Base-by-base conservation (phyloP, 2,329 filamentous ascomycete genomes). In the Thermothelomyces thermophilus region DNA sequence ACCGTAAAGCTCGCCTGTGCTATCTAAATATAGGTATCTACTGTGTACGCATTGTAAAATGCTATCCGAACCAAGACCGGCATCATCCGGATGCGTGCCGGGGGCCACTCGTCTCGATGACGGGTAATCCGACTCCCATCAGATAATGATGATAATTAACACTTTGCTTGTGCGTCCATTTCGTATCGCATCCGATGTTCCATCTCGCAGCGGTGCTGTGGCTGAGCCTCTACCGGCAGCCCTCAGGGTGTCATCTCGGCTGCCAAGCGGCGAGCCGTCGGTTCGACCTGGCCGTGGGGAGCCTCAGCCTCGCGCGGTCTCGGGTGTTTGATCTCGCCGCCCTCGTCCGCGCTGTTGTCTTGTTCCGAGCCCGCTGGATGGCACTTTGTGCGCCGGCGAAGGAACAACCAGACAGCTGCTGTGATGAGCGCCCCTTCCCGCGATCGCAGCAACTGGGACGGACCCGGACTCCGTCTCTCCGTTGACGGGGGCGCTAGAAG, bases 361-460 rank as follows among this genome's bases (percentile, higher is more conserved):
- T 28, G 39, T n/a, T 19, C 24, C 26, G 39, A 28, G 2, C 39
- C 39, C 17, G 26, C 39, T 14, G 16, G 5, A 2, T 14, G 17
- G 24, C n/a, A 5, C 24, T 35, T 13, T n/a, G n/a, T 30, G 24
- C 39, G 39, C 4, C 49, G 52, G 14, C 55, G 50, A n/a, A 55
- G 19, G 16, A 57, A 16, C 3, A 56, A 41, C 49, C 51, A 57
- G 17, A 44, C 49, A 2, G 50, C 30, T 11, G 26, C 33, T 3
- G 16, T 51, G 6, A 57, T 47, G 19, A 46, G 30, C 0, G 44
- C 53, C 5, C 2, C 55, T 51, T 4, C 55, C 55, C 3, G 36
- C 53, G n/a, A 56, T 52, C 11, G 55, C 41, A 14, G 45, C 55
- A 3, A 53, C 42, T 8, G 52, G 50, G 10, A 41, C 45, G 2